Conservation (phyloP, 2,329 filamentous ascomycete species). For the Alternaria dauci region DNA sequence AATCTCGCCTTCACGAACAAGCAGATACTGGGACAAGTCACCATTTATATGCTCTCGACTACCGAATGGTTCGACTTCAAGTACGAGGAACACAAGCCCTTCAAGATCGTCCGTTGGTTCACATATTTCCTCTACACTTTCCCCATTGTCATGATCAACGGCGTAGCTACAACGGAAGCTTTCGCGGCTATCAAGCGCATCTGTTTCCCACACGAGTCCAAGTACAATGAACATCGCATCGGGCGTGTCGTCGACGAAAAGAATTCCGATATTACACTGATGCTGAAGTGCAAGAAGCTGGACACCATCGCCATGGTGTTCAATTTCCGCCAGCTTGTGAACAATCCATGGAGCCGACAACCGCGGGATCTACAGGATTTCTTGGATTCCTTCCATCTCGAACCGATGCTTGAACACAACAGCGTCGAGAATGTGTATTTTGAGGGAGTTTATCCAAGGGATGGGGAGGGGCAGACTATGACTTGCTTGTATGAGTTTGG, state of each 20-base stretch:
- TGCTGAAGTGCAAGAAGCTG: background rate
- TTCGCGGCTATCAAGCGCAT: background rate
- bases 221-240: background rate
- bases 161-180: background rate
- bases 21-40: background rate
- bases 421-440: background rate
- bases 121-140: background rate
- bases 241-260: background rate
- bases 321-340: background rate
- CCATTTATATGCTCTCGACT: background rate
- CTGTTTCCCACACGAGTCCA: background rate
- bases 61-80: slow-evolving; percentile 4
- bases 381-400: background rate
- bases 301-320: background rate
- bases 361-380: background rate
- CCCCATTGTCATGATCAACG: background rate
- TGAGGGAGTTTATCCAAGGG: background rate
- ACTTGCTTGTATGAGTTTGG: background rate
- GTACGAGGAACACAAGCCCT: background rate
- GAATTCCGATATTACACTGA: background rate
- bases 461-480: background rate
- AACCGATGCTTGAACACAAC: background rate
- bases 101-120: background rate
- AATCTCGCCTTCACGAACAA: background rate
- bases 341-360: too few species aligned